phyloP scores from a whole-genome alignment of 2,329 filamentous ascomycete genomes.

The Apiospora rasikravindrae region DNA sequence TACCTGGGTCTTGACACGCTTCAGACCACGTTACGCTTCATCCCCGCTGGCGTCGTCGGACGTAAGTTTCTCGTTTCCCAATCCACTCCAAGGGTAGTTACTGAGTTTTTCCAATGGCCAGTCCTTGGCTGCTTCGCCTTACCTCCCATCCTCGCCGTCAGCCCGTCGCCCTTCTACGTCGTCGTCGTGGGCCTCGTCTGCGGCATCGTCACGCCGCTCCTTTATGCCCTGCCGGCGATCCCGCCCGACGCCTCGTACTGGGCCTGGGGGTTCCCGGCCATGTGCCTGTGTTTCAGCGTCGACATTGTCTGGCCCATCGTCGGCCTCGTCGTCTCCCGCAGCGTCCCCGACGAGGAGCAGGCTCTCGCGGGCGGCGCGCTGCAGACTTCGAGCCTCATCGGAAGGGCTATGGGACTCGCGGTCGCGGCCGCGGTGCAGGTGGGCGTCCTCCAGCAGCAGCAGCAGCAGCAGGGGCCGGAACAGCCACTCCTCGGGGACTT shows the following conservation, averaged over 20 bases:
- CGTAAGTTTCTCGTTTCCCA: no score
- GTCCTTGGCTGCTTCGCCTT: not conserved
- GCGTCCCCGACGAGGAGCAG: not conserved
- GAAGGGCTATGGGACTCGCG: not conserved
- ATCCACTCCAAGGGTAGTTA: no score
- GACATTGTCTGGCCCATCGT: not conserved
- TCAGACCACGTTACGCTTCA: no score
- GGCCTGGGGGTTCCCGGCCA: not conserved
- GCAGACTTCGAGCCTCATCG: not conserved
- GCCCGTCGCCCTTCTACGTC: not conserved
- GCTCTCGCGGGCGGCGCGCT: not conserved
- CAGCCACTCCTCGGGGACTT: no score
- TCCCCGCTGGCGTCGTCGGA: no score
- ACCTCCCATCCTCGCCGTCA: not conserved
- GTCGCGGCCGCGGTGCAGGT: not conserved
- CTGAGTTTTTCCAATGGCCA: no score
- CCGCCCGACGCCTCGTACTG: not conserved
- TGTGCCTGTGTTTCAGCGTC: not conserved
- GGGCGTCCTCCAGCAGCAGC: not conserved
- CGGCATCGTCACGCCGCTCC: not conserved
- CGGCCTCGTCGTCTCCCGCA: not conserved
- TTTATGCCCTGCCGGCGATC: not conserved
- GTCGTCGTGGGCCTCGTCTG: not conserved
- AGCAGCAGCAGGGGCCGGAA: no score
- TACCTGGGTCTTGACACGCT: no score